phyloP scores from a whole-genome alignment of 2,329 filamentous ascomycete species.

The Calonectria henricotiae region DNA sequence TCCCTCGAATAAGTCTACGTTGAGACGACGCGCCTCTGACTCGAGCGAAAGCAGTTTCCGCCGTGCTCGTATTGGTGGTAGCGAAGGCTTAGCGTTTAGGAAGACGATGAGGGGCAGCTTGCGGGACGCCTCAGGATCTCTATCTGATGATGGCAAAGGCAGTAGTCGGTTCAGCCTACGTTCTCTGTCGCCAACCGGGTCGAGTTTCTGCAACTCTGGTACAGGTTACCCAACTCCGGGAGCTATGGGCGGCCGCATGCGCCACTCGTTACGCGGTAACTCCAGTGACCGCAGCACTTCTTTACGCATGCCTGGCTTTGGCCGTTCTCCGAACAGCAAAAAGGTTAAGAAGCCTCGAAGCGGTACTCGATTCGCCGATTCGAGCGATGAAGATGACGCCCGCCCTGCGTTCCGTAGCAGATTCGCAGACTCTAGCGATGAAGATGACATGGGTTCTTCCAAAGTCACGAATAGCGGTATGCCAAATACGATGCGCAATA shows the following conservation, averaged over 20 bases:
- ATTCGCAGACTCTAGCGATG: slow-evolving; percentile 82
- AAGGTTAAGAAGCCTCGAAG: slow-evolving; percentile 57
- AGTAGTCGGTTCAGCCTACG: slow-evolving; percentile 80
- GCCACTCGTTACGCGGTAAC: slow-evolving; percentile 64
- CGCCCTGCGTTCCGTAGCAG: slow-evolving; percentile 65
- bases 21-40: slow-evolving; percentile 73
- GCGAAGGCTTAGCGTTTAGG: slow-evolving; percentile 75
- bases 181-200: slow-evolving; percentile 78
- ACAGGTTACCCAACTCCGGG: slow-evolving; percentile 58
- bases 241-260: slow-evolving; percentile 61
- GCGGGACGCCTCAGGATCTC: slow-evolving; percentile 45
- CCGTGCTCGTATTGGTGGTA: slow-evolving; percentile 69
- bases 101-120: slow-evolving; percentile 77
- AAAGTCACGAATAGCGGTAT: slow-evolving; percentile 55
- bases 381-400: slow-evolving; percentile 75
- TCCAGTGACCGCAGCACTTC: slow-evolving; percentile 56
- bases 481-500: slow-evolving; percentile 54
- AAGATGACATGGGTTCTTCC: slow-evolving; percentile 60
- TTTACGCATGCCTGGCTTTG: slow-evolving; percentile 63
- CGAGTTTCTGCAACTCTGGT: slow-evolving; percentile 64
- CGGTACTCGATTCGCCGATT: slow-evolving; percentile 79
- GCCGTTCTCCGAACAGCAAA: slow-evolving; percentile 58
- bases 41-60: slow-evolving; percentile 89
- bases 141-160: slow-evolving; percentile 53
- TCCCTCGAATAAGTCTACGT: slow-evolving; percentile 53